phyloP scores from a whole-genome alignment of 768 basidiomycete species.

The Tephrocybe sp. region DNA sequence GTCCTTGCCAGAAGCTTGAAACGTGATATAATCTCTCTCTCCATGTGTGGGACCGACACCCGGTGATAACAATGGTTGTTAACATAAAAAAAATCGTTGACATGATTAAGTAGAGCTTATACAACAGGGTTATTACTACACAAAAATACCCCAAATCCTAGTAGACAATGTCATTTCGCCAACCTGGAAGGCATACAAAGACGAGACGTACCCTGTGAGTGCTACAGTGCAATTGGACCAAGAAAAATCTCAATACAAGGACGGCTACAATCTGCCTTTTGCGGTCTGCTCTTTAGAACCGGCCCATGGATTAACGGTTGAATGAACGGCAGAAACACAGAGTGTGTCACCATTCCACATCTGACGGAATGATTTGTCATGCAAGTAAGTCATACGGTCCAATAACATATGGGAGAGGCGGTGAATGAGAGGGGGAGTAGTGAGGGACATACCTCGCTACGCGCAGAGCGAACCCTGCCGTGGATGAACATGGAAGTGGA shows the following conservation, averaged over 20 bases:
- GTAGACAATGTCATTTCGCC: not conserved
- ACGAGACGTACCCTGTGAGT: not conserved
- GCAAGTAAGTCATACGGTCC: not conserved
- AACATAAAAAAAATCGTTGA: too few species aligned
- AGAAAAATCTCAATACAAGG: not conserved
- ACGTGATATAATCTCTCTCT: not conserved
- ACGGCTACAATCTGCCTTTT: conserved; percentile 12
- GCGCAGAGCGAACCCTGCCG: conserved; percentile 38
- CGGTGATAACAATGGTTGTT: not conserved
- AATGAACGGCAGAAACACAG: conserved; percentile 44
- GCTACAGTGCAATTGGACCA: not conserved
- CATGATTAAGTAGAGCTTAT: not conserved
- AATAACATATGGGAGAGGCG: not conserved
- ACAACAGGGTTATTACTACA: not conserved
- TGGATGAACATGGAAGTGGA: conserved; percentile 40
- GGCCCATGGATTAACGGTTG: conserved; percentile 31
- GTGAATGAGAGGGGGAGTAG: not conserved
- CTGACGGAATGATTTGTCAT: conserved; percentile 22
- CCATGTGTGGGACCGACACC: too few species aligned
- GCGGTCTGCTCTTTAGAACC: not conserved
- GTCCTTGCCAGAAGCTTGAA: conserved; percentile 19
- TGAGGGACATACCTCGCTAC: conserved; percentile 38
- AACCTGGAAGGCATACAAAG: not conserved
- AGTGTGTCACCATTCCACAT: conserved; percentile 40
- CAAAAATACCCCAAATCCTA: not conserved